Percentiles rank a stretch among this genome's conserved stretches.
Conservation (phyloP, 2,329 filamentous ascomycete genomes). For the Hypoxylon sp. region DNA sequence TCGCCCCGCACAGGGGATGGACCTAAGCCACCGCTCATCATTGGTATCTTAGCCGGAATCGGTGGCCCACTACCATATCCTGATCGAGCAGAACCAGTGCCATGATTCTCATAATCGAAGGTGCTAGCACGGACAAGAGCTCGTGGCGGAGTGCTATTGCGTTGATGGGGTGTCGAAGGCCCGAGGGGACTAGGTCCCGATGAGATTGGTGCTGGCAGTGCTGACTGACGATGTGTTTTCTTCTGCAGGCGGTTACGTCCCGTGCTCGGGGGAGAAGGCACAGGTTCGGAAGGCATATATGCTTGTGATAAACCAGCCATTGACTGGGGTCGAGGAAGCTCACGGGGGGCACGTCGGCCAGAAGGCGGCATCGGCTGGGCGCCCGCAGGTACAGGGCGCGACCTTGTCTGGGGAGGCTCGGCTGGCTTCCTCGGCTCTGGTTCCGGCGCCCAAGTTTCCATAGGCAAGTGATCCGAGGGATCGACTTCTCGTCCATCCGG, state of each 20-base stretch:
- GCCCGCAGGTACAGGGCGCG: slow-evolving; percentile 65
- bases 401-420: slow-evolving; percentile 50
- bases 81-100: slow-evolving; percentile 51
- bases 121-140: slow-evolving; percentile 63
- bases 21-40: slow-evolving; percentile 60
- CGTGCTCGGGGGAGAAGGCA: slow-evolving; percentile 56
- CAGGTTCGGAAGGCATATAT: slow-evolving; percentile 51
- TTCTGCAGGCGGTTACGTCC: slow-evolving; percentile 76
- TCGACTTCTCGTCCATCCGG: slow-evolving; percentile 83
- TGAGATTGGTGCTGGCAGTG: slow-evolving; percentile 58
- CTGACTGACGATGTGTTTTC: slow-evolving; percentile 66
- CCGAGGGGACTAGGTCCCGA: slow-evolving; percentile 65
- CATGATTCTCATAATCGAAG: slow-evolving; percentile 70
- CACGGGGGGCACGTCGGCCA: slow-evolving; percentile 67
- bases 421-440: slow-evolving; percentile 72
- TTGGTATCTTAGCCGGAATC: slow-evolving; percentile 79
- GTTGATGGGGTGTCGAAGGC: slow-evolving; percentile 67
- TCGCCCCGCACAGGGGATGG: slow-evolving; percentile 54
- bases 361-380: slow-evolving; percentile 67
- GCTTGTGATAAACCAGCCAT: slow-evolving; percentile 56
- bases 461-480: slow-evolving; percentile 83
- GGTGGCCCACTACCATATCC: slow-evolving; percentile 65
- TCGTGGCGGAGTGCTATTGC: slow-evolving; percentile 63
- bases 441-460: slow-evolving; percentile 83
- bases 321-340: slow-evolving; percentile 66